A percentile compares a stretch with the other conserved stretches of the same genome.
Evolutionary conservation across 257 asterid genomes (phyloP).

Genomic region (Craterostigma plantagineum): DNA sequence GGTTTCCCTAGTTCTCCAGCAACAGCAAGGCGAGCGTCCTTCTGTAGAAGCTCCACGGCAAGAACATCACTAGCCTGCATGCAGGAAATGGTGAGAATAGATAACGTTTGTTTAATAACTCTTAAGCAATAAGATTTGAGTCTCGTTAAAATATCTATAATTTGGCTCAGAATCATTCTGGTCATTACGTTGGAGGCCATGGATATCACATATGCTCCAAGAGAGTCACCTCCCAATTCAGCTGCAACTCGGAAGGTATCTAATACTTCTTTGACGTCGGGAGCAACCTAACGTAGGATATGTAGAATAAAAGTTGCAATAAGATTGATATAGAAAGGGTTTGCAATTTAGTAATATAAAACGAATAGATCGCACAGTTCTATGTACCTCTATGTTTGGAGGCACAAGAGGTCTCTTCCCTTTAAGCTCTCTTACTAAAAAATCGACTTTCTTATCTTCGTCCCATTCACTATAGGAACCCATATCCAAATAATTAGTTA

Average conservation of each 20-base stretch:
- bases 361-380: no score
- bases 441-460: conserved; percentile 72
- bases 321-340: background rate
- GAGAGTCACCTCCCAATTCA: conserved; percentile 83
- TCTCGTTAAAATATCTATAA: background rate
- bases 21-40: conserved; percentile 78
- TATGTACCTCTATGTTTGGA: conserved; percentile 46
- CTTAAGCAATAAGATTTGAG: background rate
- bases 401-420: conserved; percentile 96
- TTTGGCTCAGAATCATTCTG: conserved; percentile 7
- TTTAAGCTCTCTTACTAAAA: conserved; percentile 72
- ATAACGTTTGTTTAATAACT: conserved; percentile 3
- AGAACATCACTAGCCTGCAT: conserved; percentile 97
- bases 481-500: conserved; percentile 72
- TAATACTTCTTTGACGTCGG: conserved; percentile 84
- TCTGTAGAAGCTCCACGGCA: conserved; percentile 93
- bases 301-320: background rate
- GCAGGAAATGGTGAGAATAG: background rate
- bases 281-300: conserved; percentile 31
- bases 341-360: no score
- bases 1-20: conserved; percentile 66
- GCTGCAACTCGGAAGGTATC: conserved; percentile 94
- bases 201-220: conserved; percentile 96
- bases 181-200: conserved; percentile 97
- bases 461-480: conserved; percentile 94